These are phyloP conservation scores for Pseudotsuga menziesii DNA, from an alignment of 75 land plant genomes.

Conservation along the genomic window DNA sequence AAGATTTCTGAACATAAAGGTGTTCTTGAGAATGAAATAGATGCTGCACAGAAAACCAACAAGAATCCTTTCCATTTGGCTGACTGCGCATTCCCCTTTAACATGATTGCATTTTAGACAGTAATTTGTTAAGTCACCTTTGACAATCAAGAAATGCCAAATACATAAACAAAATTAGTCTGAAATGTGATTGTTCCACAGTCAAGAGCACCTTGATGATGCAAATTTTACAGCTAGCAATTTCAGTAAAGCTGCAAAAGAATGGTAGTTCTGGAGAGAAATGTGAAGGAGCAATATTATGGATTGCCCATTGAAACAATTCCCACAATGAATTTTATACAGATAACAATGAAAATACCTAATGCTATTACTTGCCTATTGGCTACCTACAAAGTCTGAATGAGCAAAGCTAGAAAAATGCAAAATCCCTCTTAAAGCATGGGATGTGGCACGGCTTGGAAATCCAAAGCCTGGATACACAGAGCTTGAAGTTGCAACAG, in stretches of 20 bases:
- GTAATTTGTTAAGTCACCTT: not conserved
- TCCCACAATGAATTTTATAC: not conserved
- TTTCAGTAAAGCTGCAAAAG: constrained; percentile 3
- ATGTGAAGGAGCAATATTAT: not conserved
- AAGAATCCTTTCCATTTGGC: no score
- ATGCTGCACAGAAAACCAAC: no score
- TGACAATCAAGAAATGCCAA: not conserved
- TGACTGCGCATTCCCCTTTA: no score
- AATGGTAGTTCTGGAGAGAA: not conserved
- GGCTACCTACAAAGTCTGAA: constrained; percentile 1
- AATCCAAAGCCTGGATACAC: not conserved
- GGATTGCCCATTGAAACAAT: not conserved
- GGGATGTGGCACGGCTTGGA: not conserved
- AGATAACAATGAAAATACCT: not conserved
- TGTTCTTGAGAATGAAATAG: no score
- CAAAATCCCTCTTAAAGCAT: constrained; percentile 6
- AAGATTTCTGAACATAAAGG: no score
- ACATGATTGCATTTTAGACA: not conserved
- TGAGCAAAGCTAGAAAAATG: not conserved
- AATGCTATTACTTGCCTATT: not conserved
- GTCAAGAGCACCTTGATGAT: not conserved
- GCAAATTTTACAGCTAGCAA: not conserved
- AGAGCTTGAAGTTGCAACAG: not conserved
- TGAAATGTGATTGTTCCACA: not conserved
- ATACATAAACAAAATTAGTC: not conserved